Evolutionary conservation across 2,329 filamentous ascomycete species (phyloP).

Genomic region (Macrophomina tecta): DNA sequence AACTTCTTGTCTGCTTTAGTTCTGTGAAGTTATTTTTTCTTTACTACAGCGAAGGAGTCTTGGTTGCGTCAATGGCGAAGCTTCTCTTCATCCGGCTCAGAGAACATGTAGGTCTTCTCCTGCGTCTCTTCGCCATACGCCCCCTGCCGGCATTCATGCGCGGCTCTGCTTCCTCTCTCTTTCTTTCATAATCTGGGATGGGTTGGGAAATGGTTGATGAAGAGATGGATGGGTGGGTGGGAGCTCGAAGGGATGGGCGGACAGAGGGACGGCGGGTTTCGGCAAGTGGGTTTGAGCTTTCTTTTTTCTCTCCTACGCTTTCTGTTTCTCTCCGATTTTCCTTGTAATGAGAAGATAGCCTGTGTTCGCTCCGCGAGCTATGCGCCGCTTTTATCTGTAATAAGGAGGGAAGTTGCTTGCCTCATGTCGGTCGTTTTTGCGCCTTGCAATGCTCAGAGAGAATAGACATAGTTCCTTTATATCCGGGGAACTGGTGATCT

Average conservation of each 20-base stretch:
- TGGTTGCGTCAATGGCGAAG: conserved; percentile 17
- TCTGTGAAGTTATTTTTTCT: conserved; percentile 4
- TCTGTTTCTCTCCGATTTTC: neutral
- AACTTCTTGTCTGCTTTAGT: conserved; percentile 21
- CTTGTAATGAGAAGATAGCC: conserved; percentile 7
- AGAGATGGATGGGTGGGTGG: neutral
- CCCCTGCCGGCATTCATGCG: neutral
- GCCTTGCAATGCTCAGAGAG: neutral
- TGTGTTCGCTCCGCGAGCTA: neutral
- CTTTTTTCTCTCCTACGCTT: neutral
- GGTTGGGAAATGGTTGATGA: neutral
- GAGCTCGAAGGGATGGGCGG: neutral
- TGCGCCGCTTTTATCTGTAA: conserved; percentile 2
- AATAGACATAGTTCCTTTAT: too few species aligned
- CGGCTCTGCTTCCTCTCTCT: neutral
- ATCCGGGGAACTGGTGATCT: too few species aligned
- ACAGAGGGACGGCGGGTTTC: conserved; percentile 3
- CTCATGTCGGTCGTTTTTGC: neutral
- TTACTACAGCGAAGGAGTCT: conserved; percentile 21
- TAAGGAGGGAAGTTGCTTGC: conserved; percentile 7
- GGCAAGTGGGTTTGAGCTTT: neutral
- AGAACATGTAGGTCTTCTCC: neutral
- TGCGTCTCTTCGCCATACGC: neutral
- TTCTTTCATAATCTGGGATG: neutral
- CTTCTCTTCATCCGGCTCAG: neutral